These are phyloP conservation scores for Astragalus membranaceus DNA, from an alignment of 306 rosid genomes.

Conservation along the genomic window DNA sequence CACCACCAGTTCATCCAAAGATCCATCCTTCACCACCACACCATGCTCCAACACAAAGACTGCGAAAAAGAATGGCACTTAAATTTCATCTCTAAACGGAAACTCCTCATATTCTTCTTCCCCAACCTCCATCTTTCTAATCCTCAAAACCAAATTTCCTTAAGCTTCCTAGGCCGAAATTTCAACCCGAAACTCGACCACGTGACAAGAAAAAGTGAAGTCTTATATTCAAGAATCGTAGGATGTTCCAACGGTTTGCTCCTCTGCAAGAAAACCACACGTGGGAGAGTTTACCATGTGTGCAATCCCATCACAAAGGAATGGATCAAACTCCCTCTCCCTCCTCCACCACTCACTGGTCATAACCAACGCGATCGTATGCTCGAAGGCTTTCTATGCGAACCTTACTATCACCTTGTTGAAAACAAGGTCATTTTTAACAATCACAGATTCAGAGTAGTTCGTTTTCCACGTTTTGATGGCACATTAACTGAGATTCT, in stretches of 20 bases:
- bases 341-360: background rate
- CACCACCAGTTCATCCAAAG: background rate
- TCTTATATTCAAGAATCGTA: background rate
- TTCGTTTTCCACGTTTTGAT: background rate
- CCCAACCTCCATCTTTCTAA: background rate
- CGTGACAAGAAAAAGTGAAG: background rate
- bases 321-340: background rate
- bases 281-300: background rate
- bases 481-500: background rate
- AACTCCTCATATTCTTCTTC: background rate
- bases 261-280: background rate
- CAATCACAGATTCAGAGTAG: background rate
- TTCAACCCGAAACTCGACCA: background rate
- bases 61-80: background rate
- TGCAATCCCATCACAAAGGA: slow-evolving; percentile 13
- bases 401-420: background rate
- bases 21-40: background rate
- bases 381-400: slow-evolving; percentile 6
- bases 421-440: background rate
- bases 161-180: background rate
- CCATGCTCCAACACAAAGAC: background rate
- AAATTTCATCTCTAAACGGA: background rate
- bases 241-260: slow-evolving; percentile 12
- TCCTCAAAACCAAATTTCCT: background rate
- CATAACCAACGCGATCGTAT: background rate